These are phyloP conservation scores for Dothiorella sarmentorum DNA, from an alignment of 2,329 filamentous ascomycete species.

Conservation along the genomic window DNA sequence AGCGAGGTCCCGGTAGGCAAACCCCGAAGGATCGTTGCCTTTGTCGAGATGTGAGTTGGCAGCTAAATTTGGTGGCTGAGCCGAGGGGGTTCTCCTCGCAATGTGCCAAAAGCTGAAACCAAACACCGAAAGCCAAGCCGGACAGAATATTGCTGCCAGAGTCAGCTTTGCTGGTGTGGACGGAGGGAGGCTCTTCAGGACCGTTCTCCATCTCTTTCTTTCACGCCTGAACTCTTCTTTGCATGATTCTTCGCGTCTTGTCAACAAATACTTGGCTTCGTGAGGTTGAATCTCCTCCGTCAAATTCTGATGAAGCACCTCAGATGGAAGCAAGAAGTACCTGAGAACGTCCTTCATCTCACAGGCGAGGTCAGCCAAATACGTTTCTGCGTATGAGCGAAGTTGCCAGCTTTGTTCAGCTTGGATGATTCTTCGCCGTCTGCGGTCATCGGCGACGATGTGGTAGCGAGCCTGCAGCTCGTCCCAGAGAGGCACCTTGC, in stretches of 20 bases:
- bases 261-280: background rate
- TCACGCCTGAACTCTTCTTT: slow-evolving; percentile 32
- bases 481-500: slow-evolving; percentile 24
- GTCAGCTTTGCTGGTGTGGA: slow-evolving; percentile 26
- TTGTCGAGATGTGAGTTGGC: background rate
- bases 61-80: slow-evolving; percentile 22
- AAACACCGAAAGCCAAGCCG: slow-evolving; percentile 34
- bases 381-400: slow-evolving; percentile 32
- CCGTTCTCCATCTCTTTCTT: slow-evolving; percentile 28
- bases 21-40: slow-evolving; percentile 14
- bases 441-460: slow-evolving; percentile 27
- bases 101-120: slow-evolving; percentile 43
- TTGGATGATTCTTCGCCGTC: slow-evolving; percentile 31
- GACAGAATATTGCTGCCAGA: slow-evolving; percentile 36
- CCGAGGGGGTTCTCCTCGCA: slow-evolving; percentile 25
- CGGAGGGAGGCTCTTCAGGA: slow-evolving; percentile 31
- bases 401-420: slow-evolving; percentile 37
- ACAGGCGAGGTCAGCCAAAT: slow-evolving; percentile 35
- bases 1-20: slow-evolving; percentile 24
- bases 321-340: slow-evolving; percentile 36
- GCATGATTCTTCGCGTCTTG: slow-evolving; percentile 21
- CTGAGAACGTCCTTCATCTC: slow-evolving; percentile 37
- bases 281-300: slow-evolving; percentile 4
- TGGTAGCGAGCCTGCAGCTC: slow-evolving; percentile 29
- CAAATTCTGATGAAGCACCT: slow-evolving; percentile 19